These are phyloP conservation scores for Harringtonia aguacate DNA, from an alignment of 2,329 filamentous ascomycete species.

Conservation along the genomic window DNA sequence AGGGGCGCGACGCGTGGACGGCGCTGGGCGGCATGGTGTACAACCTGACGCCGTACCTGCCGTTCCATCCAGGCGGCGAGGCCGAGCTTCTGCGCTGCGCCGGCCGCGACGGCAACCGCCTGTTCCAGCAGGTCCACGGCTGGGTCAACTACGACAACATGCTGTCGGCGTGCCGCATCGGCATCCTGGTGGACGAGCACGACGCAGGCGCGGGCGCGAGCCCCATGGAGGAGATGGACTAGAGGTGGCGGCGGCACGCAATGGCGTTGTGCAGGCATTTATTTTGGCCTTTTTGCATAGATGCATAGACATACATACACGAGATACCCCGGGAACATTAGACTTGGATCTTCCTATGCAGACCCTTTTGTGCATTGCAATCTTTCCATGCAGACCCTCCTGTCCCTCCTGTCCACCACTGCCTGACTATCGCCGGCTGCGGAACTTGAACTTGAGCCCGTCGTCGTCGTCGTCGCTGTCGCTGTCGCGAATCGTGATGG, in stretches of 20 bases:
- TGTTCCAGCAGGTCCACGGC: slow-evolving; percentile 58
- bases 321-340: slow-evolving; percentile 1
- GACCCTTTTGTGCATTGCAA: too few relatives aligned
- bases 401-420: not conserved
- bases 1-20: slow-evolving; percentile 83
- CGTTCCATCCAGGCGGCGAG: slow-evolving; percentile 83
- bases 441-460: slow-evolving; percentile 45
- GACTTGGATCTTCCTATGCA: not conserved
- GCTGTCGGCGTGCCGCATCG: slow-evolving; percentile 52
- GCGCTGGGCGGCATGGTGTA: slow-evolving; percentile 85
- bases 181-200: slow-evolving; percentile 50
- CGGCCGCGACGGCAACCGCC: slow-evolving; percentile 47
- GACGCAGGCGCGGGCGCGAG: slow-evolving; percentile 14
- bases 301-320: not conserved
- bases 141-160: slow-evolving; percentile 67
- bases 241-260: not conserved
- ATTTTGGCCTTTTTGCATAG: not conserved
- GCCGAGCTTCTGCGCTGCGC: slow-evolving; percentile 58
- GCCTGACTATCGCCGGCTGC: slow-evolving; percentile 33
- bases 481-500: slow-evolving; percentile 10
- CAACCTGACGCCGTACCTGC: slow-evolving; percentile 81
- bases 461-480: slow-evolving; percentile 38
- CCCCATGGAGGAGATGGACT: slow-evolving; percentile 54
- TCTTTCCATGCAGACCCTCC: too few relatives aligned
- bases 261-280: not conserved